Percentiles rank a stretch among this genome's conserved stretches.
Evolutionary conservation across 495 filamentous ascomycete genomes (phyloP).

Genomic region (Elaphomyces granulatus): DNA sequence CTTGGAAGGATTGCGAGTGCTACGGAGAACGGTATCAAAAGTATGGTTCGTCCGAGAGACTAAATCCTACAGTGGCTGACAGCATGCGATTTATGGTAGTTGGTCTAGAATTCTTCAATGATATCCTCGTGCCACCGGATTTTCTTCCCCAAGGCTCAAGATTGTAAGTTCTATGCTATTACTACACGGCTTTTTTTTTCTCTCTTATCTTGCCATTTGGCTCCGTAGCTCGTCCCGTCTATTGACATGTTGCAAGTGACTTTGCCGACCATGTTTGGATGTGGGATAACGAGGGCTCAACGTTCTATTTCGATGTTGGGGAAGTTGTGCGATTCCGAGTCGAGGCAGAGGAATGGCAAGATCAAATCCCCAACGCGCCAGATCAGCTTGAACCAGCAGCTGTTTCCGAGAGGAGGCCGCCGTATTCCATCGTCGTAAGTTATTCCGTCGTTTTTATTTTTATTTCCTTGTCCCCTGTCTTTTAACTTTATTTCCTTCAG

Average conservation of each 20-base stretch:
- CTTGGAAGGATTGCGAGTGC: conserved; percentile 62
- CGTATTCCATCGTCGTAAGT: conserved; percentile 55
- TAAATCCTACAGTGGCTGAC: too few species aligned
- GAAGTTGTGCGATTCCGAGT: conserved; percentile 79
- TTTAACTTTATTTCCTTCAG: not conserved
- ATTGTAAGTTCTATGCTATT: conserved; percentile 42
- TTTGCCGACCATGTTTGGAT: conserved; percentile 62
- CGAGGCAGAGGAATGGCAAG: conserved; percentile 72
- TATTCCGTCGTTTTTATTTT: not conserved
- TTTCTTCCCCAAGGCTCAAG: conserved; percentile 54
- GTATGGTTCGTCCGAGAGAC: too few species aligned
- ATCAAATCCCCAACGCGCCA: conserved; percentile 62
- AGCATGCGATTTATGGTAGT: conserved; percentile 43
- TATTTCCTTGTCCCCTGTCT: conserved; percentile 1
- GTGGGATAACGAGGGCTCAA: conserved; percentile 56
- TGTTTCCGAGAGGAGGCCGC: conserved; percentile 36
- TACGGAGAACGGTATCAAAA: conserved; percentile 51
- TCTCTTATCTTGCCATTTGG: too few species aligned
- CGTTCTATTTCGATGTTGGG: conserved; percentile 73
- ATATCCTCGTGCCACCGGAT: conserved; percentile 62
- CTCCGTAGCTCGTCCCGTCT: not conserved
- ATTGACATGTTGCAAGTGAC: conserved; percentile 36
- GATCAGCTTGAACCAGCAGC: conserved; percentile 35
- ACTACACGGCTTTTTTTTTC: not conserved
- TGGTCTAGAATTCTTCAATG: conserved; percentile 76